Evolutionary conservation across 345 rosid species (phyloP).

Genomic region (Balakata baccata): DNA sequence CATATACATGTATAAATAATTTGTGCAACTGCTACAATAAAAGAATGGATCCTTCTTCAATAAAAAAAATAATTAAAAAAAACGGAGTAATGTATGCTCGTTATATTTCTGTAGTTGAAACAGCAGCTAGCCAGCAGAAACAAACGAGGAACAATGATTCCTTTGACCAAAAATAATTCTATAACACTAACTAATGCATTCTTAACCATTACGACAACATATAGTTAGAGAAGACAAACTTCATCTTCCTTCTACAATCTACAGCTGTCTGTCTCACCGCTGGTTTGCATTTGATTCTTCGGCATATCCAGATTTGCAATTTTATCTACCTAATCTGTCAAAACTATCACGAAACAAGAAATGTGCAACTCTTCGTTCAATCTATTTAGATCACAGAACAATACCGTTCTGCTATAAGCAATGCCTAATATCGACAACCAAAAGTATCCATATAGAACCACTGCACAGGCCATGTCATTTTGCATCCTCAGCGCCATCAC

Average conservation of each 20-base stretch:
- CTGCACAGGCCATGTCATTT: constrained; percentile 26
- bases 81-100: no score
- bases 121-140: no score
- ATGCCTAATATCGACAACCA: constrained; percentile 24
- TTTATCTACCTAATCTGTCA: constrained; percentile 18
- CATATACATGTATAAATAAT: no score
- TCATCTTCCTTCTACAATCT: constrained; percentile 14
- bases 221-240: neutral
- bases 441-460: neutral
- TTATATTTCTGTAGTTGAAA: no score
- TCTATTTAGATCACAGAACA: constrained; percentile 6
- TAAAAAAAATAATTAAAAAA: no score
- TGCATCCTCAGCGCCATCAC: constrained; percentile 43
- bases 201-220: neutral
- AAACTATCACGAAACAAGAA: constrained; percentile 10
- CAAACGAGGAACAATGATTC: no score
- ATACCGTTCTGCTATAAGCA: constrained; percentile 4
- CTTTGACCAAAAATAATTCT: constrained; percentile 5
- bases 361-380: constrained; percentile 6
- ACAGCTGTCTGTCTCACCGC: constrained; percentile 3
- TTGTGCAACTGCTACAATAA: no score
- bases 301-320: constrained; percentile 4
- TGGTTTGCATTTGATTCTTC: constrained; percentile 10
- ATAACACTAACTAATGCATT: neutral
- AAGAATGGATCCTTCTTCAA: no score